A percentile compares a stretch with the other conserved stretches of the same genome.
phyloP scores from a whole-genome alignment of 2,329 filamentous ascomycete genomes.

The Rugonectria rugulosa region DNA sequence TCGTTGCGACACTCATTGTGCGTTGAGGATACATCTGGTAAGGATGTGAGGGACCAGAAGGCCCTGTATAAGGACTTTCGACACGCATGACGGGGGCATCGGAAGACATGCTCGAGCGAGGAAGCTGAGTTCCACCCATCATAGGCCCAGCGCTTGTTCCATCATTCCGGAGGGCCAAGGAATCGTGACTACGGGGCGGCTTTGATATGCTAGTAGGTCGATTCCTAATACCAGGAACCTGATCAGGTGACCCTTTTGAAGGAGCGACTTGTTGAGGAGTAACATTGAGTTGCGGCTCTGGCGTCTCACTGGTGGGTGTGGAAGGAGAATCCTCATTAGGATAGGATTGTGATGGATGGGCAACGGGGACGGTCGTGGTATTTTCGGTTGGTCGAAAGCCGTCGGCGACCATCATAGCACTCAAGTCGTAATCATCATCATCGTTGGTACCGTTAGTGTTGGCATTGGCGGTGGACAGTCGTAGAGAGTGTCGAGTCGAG shows the following conservation, averaged over 20 bases:
- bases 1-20: constrained; percentile 73
- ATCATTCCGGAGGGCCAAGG: constrained; percentile 61
- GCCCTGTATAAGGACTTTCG: constrained; percentile 73
- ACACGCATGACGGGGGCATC: constrained; percentile 49
- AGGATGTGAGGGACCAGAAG: constrained; percentile 79
- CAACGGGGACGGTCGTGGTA: constrained; percentile 2
- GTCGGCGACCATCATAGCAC: constrained; percentile 60
- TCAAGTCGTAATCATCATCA: constrained; percentile 58
- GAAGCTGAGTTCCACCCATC: constrained; percentile 23
- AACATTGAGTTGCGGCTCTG: constrained; percentile 13
- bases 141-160: constrained; percentile 45
- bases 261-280: constrained; percentile 25
- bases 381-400: constrained; percentile 55
- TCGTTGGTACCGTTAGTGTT: constrained; percentile 36
- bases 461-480: constrained; percentile 44
- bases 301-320: constrained; percentile 13
- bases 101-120: constrained; percentile 45
- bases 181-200: constrained; percentile 56
- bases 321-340: constrained; percentile 16
- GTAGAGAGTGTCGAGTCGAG: constrained; percentile 52
- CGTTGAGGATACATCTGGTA: constrained; percentile 86
- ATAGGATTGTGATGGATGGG: constrained; percentile 29
- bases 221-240: constrained; percentile 32
- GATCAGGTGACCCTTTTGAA: constrained; percentile 33
- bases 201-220: constrained; percentile 66